These are phyloP conservation scores for Geranium brycei DNA, from an alignment of 345 rosid genomes.

Conservation along the genomic window DNA sequence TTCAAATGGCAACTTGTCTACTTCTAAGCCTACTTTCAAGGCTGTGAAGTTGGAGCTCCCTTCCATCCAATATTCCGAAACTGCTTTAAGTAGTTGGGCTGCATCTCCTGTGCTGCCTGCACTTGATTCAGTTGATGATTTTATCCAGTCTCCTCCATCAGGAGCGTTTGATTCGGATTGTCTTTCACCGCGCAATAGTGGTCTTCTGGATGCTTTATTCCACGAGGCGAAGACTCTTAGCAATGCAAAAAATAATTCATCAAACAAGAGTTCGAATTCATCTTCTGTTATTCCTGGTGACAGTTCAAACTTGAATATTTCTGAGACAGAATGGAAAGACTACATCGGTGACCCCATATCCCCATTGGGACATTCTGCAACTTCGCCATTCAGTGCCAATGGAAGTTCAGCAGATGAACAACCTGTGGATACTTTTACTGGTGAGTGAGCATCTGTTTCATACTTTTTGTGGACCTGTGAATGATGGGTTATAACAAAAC, in stretches of 20 bases:
- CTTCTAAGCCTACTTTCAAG: constrained; percentile 69
- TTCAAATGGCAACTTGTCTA: constrained; percentile 68
- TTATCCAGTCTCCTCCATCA: constrained; percentile 68
- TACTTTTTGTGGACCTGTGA: neutral
- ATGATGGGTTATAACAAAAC: neutral
- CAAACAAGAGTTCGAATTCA: constrained; percentile 57
- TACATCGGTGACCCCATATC: constrained; percentile 36
- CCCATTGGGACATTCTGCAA: constrained; percentile 48
- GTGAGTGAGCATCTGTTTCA: constrained; percentile 34
- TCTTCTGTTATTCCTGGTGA: constrained; percentile 44
- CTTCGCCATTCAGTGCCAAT: constrained; percentile 46
- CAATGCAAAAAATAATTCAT: constrained; percentile 51
- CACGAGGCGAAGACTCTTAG: constrained; percentile 59
- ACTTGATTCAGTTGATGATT: constrained; percentile 60
- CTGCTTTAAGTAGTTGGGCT: constrained; percentile 67
- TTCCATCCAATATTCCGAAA: constrained; percentile 98
- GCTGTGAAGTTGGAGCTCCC: constrained; percentile 99
- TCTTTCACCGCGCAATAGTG: constrained; percentile 64
- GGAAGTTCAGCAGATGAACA: constrained; percentile 55
- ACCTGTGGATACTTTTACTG: constrained; percentile 25
- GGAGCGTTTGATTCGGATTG: constrained; percentile 37
- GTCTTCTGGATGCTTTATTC: constrained; percentile 84
- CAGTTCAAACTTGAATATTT: constrained; percentile 31
- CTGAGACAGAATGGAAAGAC: constrained; percentile 53
- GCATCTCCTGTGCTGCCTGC: constrained; percentile 45